Base-by-base conservation (phyloP, 1,284 basidiomycete genomes). In the Cystobasidium slooffiae region DNA sequence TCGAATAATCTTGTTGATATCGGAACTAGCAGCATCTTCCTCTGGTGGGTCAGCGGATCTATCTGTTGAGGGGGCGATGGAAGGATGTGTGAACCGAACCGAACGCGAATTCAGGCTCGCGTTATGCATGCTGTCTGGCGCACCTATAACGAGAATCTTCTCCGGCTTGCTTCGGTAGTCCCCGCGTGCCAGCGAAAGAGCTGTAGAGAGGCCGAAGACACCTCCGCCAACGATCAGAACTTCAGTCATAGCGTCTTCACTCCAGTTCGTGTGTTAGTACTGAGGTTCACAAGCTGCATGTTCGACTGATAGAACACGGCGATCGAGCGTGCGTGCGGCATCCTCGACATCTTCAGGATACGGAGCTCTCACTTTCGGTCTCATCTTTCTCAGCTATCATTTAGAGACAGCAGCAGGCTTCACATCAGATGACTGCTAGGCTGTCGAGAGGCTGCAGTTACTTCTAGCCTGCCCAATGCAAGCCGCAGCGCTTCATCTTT, bases 161-260 rank as follows among this genome's bases (percentile, higher is more conserved):
- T 52, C 39, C 22, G 70, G 62, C 46, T 73, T 39, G 24, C 53
- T 18, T 49, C 77, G 86, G 81, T 88, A 91, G 12, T 90, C 90
- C 69, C 88, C 84, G 62, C 84, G 81, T 46, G 92, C 84, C n/a
- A 94, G 86, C 78, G 92, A 88, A 75, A 89, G 87, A 0, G 91
- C 91, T 0, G 91, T 90, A 2, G 92, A 92, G n/a, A 92, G 84
- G 2, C 93, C 93, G 80, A 94, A 93, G 75, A 89, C 89, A 12
- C 93, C 93, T 46, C 91, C 89, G n/a, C 93, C 93, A 58, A 94
- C 84, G 76, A 95, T 89, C 56, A 93, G 79, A 43, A 92, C 84
- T 9, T 65, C 63, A 20, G 69, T 63, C 69, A 72, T 72, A 31
- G 31, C 31, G 31, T 31, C 2, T 1, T 31, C 1, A 31, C 31